Base-by-base conservation (phyloP, 495 filamentous ascomycete species). In the Sphaerosporella brunnea region DNA sequence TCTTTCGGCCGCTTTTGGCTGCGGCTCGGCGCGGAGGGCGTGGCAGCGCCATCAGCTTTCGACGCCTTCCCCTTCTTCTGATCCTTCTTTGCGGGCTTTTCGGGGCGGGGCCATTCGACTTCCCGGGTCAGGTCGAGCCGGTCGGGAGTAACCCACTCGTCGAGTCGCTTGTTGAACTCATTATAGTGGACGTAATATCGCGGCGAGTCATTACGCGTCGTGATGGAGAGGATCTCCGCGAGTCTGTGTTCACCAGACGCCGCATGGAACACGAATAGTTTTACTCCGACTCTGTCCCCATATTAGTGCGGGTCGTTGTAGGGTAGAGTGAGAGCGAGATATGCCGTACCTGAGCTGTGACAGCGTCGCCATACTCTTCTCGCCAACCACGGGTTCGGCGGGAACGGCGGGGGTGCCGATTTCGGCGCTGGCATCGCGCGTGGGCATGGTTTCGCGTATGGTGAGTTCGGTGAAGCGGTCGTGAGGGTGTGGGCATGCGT, bases 141-240 rank as follows among this genome's bases (percentile, higher is more conserved):
- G 34, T 73, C 68, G 26, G 79, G 73, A 1, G 78, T 69, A 35
- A 96, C 74, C 92, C 92, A 96, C 72, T 97, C 88, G 64, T 97
- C 90, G 15, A 97, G 73, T 68, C 90, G 90, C 61, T 97, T 97
- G 68, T 97, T 97, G 75, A 94, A 97, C 53, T 95, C 92, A 49
- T 94, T 84, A 64, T 96, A 97, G 63, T 97, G 93, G 55, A 93
- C 88, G 61, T 94, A 95, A 60, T 85, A 93, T 46, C 80, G 78
- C 40, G 79, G 77, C 3, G 81, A 76, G 53, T 82, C 84, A 55
- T 90, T 88, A 5, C 81, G 78, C 41, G 81, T 80, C 55, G 78
- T 74, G 36, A 95, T 88, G 21, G 81, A 84, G 10, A 97, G 65
- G 48, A 97, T 95, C 63, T 95, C 90, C 43, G 90, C 90, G 66